Conservation (phyloP, 2,329 filamentous ascomycete species). For the Aspergillus puulaauensis region DNA sequence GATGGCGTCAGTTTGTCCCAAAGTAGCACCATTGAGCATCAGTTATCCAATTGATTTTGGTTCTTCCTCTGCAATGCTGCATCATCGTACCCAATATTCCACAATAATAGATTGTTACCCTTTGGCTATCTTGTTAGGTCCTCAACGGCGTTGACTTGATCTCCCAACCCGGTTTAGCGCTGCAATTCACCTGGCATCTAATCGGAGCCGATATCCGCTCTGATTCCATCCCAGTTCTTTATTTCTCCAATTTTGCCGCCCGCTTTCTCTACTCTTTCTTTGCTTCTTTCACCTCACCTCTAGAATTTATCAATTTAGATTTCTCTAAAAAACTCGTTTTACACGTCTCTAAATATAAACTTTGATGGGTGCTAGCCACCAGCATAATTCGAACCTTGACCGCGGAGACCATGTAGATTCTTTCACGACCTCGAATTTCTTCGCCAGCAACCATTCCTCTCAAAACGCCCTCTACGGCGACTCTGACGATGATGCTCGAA, state of each 20-base stretch:
- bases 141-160: background rate
- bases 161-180: conserved; percentile 12
- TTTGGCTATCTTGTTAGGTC: background rate
- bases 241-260: background rate
- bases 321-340: background rate
- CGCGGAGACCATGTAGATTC: conserved; percentile 16
- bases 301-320: background rate
- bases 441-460: background rate
- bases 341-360: background rate
- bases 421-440: background rate
- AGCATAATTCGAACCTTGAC: conserved; percentile 3
- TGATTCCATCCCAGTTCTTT: background rate
- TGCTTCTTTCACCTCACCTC: background rate
- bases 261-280: background rate
- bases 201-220: conserved; percentile 1
- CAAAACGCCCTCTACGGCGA: background rate
- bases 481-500: conserved; percentile 17
- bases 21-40: conserved; percentile 10
- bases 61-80: background rate
- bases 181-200: background rate
- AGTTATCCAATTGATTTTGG: background rate
- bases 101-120: background rate
- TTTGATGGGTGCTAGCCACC: conserved; percentile 16
- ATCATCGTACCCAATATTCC: background rate
- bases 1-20: conserved; percentile 11